Evolutionary conservation across 108 stramenopile genomes (phyloP).

Genomic region (Asterionellopsis glacialis): DNA sequence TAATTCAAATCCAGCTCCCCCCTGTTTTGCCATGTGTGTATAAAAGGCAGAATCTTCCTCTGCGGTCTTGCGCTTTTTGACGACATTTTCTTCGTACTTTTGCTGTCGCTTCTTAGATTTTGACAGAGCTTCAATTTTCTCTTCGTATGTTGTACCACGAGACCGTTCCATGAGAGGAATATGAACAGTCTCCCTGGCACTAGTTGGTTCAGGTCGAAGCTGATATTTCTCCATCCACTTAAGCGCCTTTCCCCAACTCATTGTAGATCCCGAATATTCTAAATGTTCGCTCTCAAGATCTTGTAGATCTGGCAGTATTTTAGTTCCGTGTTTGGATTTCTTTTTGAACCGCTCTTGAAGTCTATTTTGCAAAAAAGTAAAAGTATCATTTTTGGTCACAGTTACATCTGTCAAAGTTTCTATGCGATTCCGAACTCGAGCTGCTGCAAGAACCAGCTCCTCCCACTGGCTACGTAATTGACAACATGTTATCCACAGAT

Average conservation of each 20-base stretch:
- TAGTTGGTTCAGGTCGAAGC: constrained; percentile 26
- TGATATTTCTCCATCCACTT: constrained; percentile 21
- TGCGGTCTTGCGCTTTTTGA: constrained; percentile 70
- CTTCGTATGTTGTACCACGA: constrained; percentile 82
- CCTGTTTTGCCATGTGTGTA: constrained; percentile 67
- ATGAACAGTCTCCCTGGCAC: constrained; percentile 49
- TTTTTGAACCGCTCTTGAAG: constrained; percentile 45
- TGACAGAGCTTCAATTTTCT: constrained; percentile 67
- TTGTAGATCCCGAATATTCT: neutral
- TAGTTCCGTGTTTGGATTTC: constrained; percentile 14
- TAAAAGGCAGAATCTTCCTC: constrained; percentile 84
- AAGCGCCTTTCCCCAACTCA: constrained; percentile 41
- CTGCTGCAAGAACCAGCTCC: constrained; percentile 57
- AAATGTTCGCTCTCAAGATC: neutral
- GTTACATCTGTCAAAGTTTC: constrained; percentile 32
- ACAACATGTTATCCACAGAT: constrained; percentile 66
- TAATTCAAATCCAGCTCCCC: constrained; percentile 43
- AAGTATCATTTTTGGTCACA: constrained; percentile 46
- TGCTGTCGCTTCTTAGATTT: constrained; percentile 45
- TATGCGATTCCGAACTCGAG: constrained; percentile 59
- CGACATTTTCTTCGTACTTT: constrained; percentile 69
- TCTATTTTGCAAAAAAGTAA: constrained; percentile 40
- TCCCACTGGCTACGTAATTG: constrained; percentile 75
- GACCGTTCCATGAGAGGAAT: constrained; percentile 62
- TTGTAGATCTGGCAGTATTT: neutral